A percentile compares a stretch with the other conserved stretches of the same genome.
Conservation (phyloP, 2,329 filamentous ascomycete species). For the Cladosporium phlei region DNA sequence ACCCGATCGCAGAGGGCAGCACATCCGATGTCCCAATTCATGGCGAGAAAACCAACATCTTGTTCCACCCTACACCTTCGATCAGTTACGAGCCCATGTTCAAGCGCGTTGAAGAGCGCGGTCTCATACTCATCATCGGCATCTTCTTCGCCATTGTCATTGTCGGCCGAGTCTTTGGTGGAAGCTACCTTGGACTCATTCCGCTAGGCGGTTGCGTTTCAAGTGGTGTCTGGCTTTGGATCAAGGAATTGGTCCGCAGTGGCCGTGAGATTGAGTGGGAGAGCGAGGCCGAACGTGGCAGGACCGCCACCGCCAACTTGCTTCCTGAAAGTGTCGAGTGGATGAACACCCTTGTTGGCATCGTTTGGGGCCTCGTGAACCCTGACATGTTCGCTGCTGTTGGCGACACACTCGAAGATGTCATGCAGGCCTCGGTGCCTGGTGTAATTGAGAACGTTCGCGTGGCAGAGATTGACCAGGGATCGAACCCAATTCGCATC, state of each 20-base stretch:
- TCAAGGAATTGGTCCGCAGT: conserved; percentile 77
- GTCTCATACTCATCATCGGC: conserved; percentile 63
- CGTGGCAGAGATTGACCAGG: conserved; percentile 91
- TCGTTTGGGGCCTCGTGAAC: conserved; percentile 88
- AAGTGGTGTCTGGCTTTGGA: conserved; percentile 81
- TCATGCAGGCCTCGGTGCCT: conserved; percentile 94
- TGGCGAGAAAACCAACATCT: conserved; percentile 91
- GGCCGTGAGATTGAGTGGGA: conserved; percentile 83
- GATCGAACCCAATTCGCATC: conserved; percentile 82
- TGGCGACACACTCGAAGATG: conserved; percentile 89
- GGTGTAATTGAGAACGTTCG: conserved; percentile 89
- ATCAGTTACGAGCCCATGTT: conserved; percentile 90
- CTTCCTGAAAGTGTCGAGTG: conserved; percentile 88
- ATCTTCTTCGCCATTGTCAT: conserved; percentile 72
- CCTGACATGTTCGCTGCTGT: conserved; percentile 91
- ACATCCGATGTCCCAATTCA: conserved; percentile 94
- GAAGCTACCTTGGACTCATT: conserved; percentile 68
- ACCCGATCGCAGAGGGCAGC: conserved; percentile 72
- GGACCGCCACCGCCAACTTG: conserved; percentile 78
- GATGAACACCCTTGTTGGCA: conserved; percentile 83
- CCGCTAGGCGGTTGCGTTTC: conserved; percentile 67
- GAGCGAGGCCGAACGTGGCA: conserved; percentile 76
- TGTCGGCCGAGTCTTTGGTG: conserved; percentile 74
- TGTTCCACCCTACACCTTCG: conserved; percentile 90
- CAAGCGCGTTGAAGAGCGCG: conserved; percentile 66